Evolutionary conservation across 441 rosid genomes (phyloP), one percentile per base, ranked within the genome.

Genomic region (Erodium texanum): DNA sequence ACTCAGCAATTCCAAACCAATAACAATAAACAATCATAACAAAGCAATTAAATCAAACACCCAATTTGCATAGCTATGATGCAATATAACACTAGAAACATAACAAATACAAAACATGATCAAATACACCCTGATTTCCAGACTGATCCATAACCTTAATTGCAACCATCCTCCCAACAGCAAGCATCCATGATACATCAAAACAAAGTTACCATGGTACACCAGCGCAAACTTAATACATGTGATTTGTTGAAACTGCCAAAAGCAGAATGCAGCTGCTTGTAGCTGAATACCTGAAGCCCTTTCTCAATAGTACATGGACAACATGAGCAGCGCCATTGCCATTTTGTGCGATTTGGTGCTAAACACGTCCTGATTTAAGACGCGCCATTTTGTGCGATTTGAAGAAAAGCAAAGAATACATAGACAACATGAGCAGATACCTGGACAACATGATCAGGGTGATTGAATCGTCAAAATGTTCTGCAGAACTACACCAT

Each of bases 171-270:
- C 79, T 85, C 22, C 97, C 96, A 81, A 87, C 80, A 58, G 29
- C 78, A 67, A 93, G 96, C 67, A 93, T 62, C 96, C 97, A 24
- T 86, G 86, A 52, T 89, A 93, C 7, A 93, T 97, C 12, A 76
- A 81, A 2, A 97, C 98, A 66, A 93, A 93, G 3, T 87, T 91
- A 78, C 97, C 97, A 19, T 93, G 94, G 34, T 97, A 97, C 72
- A 93, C 90, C 65, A n/a, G n/a, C n/a, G n/a, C n/a, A n/a, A n/a
- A n/a, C n/a, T n/a, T n/a, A n/a, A n/a, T n/a, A 89, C 95, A 80
- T 89, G 86, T 0, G 96, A 86, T 82, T 90, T 89, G 79, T 86
- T 90, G 79, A 93, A 93, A 43, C 94, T 90, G 75, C 93, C 88
- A 0, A 93, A 81, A 0, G 97, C 96, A 20, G 93, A 87, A 74